Percentiles rank a stretch among this genome's conserved stretches.
These are phyloP conservation scores for Cokeromyces recurvatus DNA, from an alignment of 371 early-diverging fungal genomes.

Conservation along the genomic window DNA sequence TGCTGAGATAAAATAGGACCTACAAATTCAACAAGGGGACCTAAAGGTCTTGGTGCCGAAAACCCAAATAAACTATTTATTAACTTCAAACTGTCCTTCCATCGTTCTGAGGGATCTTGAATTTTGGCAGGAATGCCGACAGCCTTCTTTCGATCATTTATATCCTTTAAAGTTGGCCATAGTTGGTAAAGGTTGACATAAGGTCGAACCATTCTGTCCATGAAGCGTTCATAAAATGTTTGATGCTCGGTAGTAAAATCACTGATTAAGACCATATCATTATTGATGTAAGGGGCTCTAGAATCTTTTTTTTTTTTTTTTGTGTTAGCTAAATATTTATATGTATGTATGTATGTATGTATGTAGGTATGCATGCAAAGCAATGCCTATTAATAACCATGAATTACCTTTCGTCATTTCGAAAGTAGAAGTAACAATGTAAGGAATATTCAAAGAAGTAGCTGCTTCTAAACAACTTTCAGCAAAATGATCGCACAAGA, in stretches of 20 bases:
- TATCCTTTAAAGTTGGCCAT: background rate
- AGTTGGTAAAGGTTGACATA: background rate
- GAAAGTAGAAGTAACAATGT: conserved; percentile 1
- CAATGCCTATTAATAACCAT: no score
- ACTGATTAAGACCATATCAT: background rate
- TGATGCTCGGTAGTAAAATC: conserved; percentile 15
- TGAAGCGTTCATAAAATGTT: no score
- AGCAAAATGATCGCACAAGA: conserved; percentile 13
- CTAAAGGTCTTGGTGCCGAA: conserved; percentile 20
- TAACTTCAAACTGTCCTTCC: conserved; percentile 11
- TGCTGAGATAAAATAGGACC: conserved; percentile 25
- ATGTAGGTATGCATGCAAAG: no score
- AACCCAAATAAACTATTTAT: conserved; percentile 21
- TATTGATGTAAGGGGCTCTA: conserved; percentile 22
- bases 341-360: no score
- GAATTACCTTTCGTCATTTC: background rate
- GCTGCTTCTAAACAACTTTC: conserved; percentile 10
- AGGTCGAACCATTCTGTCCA: no score
- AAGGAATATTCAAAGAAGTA: background rate
- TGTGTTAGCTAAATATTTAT: no score
- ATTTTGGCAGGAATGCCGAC: background rate
- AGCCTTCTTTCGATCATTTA: conserved; percentile 3
- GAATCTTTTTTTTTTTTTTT: no score
- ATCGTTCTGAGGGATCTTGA: background rate
- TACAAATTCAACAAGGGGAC: conserved; percentile 26